Percentiles rank a stretch among this genome's conserved stretches.
These are phyloP conservation scores for Jamesozyma hellenica DNA, from an alignment of 805 yeast genomes.

Conservation along the genomic window DNA sequence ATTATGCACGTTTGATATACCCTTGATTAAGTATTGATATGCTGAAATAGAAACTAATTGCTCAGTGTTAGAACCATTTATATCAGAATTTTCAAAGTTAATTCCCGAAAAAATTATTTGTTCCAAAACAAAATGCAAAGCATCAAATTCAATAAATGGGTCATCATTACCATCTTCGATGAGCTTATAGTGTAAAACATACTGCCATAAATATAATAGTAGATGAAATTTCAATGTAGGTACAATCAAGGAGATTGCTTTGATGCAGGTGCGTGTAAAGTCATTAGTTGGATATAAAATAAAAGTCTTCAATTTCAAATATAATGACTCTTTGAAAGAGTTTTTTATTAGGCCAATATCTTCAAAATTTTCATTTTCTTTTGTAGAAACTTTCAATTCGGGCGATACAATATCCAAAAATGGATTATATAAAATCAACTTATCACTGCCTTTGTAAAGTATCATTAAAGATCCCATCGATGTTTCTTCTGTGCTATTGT, in stretches of 20 bases:
- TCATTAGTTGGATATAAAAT: constrained; percentile 7
- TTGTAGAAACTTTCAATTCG: constrained; percentile 4
- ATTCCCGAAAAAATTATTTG: background rate
- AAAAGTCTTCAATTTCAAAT: background rate
- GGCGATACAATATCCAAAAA: constrained; percentile 22
- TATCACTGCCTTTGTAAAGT: constrained; percentile 23
- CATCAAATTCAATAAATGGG: constrained; percentile 2
- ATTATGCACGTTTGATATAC: background rate
- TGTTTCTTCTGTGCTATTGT: constrained; percentile 9
- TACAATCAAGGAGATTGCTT: constrained; percentile 15
- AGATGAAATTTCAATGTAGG: constrained; percentile 9
- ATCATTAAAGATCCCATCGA: constrained; percentile 27
- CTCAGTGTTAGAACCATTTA: background rate
- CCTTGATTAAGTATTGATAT: constrained; percentile 12
- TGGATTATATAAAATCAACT: constrained; percentile 28
- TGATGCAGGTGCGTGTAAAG: constrained; percentile 11
- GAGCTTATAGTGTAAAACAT: constrained; percentile 4
- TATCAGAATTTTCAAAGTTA: background rate
- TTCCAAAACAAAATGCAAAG: constrained; percentile 2
- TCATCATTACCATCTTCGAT: background rate
- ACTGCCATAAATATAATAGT: constrained; percentile 20
- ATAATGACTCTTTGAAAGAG: background rate
- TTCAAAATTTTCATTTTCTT: background rate
- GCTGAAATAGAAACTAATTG: background rate
- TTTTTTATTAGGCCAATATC: background rate